These are phyloP conservation scores for Patellaria atrata DNA, from an alignment of 495 filamentous ascomycete genomes.

Conservation along the genomic window DNA sequence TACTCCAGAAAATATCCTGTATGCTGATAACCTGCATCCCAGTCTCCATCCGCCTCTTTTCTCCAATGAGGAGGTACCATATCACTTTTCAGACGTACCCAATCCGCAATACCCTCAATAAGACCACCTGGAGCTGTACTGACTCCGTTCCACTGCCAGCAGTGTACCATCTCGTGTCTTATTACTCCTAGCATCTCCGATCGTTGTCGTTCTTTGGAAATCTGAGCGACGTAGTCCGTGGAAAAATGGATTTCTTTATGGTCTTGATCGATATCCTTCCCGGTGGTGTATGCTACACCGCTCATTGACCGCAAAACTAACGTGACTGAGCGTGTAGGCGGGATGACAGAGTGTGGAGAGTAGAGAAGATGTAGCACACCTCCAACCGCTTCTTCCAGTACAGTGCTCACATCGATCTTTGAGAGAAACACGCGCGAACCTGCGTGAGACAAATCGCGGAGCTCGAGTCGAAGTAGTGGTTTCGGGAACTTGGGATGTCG, in stretches of 20 bases:
- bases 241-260: slow-evolving; percentile 94
- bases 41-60: slow-evolving; percentile 41
- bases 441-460: slow-evolving; percentile 52
- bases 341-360: slow-evolving; percentile 28
- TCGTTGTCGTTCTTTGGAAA: slow-evolving; percentile 23
- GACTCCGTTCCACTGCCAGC: slow-evolving; percentile 68
- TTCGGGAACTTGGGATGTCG: slow-evolving; percentile 38
- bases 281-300: slow-evolving; percentile 82
- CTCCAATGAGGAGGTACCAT: slow-evolving; percentile 79
- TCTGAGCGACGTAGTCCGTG: slow-evolving; percentile 51
- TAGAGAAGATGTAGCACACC: slow-evolving; percentile 55
- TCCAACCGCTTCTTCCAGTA: slow-evolving; percentile 45
- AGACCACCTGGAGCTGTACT: slow-evolving; percentile 58
- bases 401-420: slow-evolving; percentile 39
- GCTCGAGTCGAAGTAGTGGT: slow-evolving; percentile 46
- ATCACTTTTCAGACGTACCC: slow-evolving; percentile 64
- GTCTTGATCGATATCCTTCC: slow-evolving; percentile 65
- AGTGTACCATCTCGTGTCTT: slow-evolving; percentile 89
- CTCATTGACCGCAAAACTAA: slow-evolving; percentile 64
- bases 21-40: slow-evolving; percentile 87
- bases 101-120: slow-evolving; percentile 90
- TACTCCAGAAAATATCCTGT: slow-evolving; percentile 86
- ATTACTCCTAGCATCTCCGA: slow-evolving; percentile 73
- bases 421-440: slow-evolving; percentile 49
- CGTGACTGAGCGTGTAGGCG: slow-evolving; percentile 63